These are phyloP conservation scores for Massarina eburnea DNA, from an alignment of 2,329 filamentous ascomycete species.

Conservation along the genomic window DNA sequence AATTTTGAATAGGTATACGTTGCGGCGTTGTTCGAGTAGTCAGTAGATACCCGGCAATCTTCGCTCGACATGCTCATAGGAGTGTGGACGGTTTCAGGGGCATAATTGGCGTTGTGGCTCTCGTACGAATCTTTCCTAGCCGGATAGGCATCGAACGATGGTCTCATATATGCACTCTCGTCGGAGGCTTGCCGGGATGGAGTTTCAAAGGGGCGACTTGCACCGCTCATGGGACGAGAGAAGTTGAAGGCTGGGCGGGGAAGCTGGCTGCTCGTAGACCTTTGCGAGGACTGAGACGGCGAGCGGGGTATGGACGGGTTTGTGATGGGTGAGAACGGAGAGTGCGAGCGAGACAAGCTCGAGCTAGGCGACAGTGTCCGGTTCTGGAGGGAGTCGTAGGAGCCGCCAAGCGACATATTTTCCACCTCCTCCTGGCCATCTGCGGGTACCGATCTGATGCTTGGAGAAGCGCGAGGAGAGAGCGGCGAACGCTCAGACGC, in stretches of 20 bases:
- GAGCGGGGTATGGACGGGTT: slow-evolving; percentile 66
- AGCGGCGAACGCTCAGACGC: slow-evolving; percentile 28
- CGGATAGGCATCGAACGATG: slow-evolving; percentile 42
- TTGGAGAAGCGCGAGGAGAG: slow-evolving; percentile 44
- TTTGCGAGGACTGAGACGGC: slow-evolving; percentile 81
- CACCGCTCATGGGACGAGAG: slow-evolving; percentile 81
- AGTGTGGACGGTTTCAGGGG: slow-evolving; percentile 67
- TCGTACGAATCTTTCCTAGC: slow-evolving; percentile 45
- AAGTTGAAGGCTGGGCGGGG: slow-evolving; percentile 87
- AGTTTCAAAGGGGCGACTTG: slow-evolving; percentile 57
- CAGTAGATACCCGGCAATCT: slow-evolving; percentile 59
- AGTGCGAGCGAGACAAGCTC: slow-evolving; percentile 60
- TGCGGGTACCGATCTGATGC: slow-evolving; percentile 48
- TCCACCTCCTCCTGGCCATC: slow-evolving; percentile 72
- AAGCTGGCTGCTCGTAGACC: slow-evolving; percentile 64
- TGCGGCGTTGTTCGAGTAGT: slow-evolving; percentile 59
- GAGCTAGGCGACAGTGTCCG: slow-evolving; percentile 78
- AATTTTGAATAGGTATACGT: slow-evolving; percentile 90
- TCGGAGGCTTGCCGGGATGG: slow-evolving; percentile 40
- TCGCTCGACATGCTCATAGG: slow-evolving; percentile 74
- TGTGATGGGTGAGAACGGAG: slow-evolving; percentile 65
- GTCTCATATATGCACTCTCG: slow-evolving; percentile 38
- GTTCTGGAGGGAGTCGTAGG: slow-evolving; percentile 65
- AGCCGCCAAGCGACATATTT: slow-evolving; percentile 58
- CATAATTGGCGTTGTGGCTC: slow-evolving; percentile 60